Evolutionary conservation across 768 basidiomycete species (phyloP), one percentile per base, ranked within the genome.

Genomic region (Lactarius hengduanensis): DNA sequence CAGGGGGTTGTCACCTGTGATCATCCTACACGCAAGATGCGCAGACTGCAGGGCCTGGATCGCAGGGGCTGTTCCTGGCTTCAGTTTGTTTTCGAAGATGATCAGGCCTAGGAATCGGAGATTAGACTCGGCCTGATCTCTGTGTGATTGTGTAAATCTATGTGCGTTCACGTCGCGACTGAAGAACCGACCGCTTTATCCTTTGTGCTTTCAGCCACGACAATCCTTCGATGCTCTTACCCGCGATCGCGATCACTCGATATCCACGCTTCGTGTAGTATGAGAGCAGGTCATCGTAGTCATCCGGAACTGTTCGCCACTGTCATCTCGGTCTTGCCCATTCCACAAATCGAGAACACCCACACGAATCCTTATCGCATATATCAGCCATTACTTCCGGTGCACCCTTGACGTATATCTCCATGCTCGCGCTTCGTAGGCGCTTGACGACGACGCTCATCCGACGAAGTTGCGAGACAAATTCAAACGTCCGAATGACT

Each of bases 371-470:
- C 67, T 82, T 88, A 62, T 95, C 91, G 75, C 97, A 99, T 64
- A 99, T 98, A 50, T 96, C 95, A 8, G 78, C 76, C 96, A 99
- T 98, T 63, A 98, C 94, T 77, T 99, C 97, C 0, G 97, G 97
- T 2, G 97, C 97, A n/a, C 97, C 97, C 74, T 99, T 99, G 72
- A 96, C 95, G 74, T 98, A 98, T 13, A 98, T 83, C 74, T 99
- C 97, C 94, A 99, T 98, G 75, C 91, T 94, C 61, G 78, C 86
- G 70, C 96, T 96, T 76, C 91, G 97, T 61, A 99, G 83, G 60
- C 94, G 83, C 76, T 98, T 99, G 72, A 98, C 96, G 61, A 99
- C 86, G 32, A 99, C 97, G 69, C 96, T 97, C 96, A 99, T 99
- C 60, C 97, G 81, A 32, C 97, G 85, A 26, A 98, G 81, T 4